phyloP scores from a whole-genome alignment of 163 green algal genomes.

The Botryococcus braunii region DNA sequence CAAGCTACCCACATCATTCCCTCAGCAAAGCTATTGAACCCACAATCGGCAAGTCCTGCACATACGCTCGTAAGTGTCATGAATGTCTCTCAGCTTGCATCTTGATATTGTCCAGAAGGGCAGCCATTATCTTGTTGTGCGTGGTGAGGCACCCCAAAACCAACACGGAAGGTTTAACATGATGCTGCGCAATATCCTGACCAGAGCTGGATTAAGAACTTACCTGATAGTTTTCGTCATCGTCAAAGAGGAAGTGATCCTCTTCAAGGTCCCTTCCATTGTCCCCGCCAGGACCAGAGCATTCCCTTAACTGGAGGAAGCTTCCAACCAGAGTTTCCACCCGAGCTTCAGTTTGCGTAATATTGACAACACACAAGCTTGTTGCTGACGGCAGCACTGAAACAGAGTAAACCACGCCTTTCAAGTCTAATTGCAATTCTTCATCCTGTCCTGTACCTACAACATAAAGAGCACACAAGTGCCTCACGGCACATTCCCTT shows the following conservation, averaged over 20 bases:
- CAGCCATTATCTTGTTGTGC: background rate
- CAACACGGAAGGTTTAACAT: too few species aligned
- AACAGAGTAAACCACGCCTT: constrained; percentile 4
- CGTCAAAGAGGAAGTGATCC: constrained; percentile 10
- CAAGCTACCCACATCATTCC: background rate
- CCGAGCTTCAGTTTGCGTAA: constrained; percentile 9
- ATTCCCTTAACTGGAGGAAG: constrained; percentile 10
- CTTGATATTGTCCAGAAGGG: background rate
- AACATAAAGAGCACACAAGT: too few species aligned
- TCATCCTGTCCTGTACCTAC: background rate
- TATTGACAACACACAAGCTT: constrained; percentile 16
- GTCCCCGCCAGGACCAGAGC: background rate
- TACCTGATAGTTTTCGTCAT: constrained; percentile 21
- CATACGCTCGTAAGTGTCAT: background rate
- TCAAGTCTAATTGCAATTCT: constrained; percentile 10
- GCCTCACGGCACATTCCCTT: too few species aligned
- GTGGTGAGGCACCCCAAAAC: too few species aligned
- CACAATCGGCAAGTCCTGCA: background rate
- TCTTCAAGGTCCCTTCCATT: background rate
- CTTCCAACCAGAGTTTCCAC: constrained; percentile 7
- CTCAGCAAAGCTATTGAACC: background rate
- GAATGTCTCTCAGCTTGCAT: background rate
- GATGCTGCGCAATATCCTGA: background rate
- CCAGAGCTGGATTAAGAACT: background rate
- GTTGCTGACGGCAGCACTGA: constrained; percentile 9